phyloP scores from a whole-genome alignment of 2,329 filamentous ascomycete species.

The Penicillium sp. region DNA sequence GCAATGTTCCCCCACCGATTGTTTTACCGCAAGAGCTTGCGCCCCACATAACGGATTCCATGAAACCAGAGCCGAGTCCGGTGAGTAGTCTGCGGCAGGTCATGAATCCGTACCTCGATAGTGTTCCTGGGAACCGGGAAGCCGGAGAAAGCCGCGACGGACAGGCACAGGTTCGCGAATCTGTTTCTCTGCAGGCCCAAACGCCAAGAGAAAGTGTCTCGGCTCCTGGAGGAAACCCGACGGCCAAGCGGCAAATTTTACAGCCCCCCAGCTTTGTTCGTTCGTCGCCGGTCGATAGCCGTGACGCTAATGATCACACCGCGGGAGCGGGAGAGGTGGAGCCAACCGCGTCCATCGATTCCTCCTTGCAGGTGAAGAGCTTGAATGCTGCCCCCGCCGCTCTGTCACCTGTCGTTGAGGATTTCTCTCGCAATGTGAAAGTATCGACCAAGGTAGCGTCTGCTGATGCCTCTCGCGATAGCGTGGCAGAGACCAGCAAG shows the following conservation, averaged over 20 bases:
- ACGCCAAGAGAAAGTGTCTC: slow-evolving; percentile 28
- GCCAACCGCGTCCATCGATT: slow-evolving; percentile 16
- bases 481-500: slow-evolving; percentile 23
- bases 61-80: slow-evolving; percentile 54
- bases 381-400: slow-evolving; percentile 16
- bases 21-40: slow-evolving; percentile 46
- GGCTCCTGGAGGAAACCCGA: slow-evolving; percentile 22
- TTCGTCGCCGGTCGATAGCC: slow-evolving; percentile 37
- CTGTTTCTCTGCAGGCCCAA: slow-evolving; percentile 16
- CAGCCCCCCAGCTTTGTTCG: slow-evolving; percentile 30
- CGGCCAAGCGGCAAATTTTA: slow-evolving; percentile 28
- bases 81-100: slow-evolving; percentile 79
- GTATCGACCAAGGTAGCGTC: slow-evolving; percentile 12
- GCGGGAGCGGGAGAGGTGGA: slow-evolving; percentile 22
- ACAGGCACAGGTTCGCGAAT: slow-evolving; percentile 19
- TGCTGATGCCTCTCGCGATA: slow-evolving; percentile 26
- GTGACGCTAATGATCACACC: slow-evolving; percentile 33
- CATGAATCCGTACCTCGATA: slow-evolving; percentile 78
- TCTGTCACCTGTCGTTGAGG: slow-evolving; percentile 30
- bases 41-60: slow-evolving; percentile 31
- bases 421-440: slow-evolving; percentile 23
- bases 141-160: slow-evolving; percentile 25
- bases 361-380: slow-evolving; percentile 17
- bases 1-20: slow-evolving; percentile 58
- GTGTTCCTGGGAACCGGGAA: slow-evolving; percentile 20